These are phyloP conservation scores for Candida sp. DNA, from an alignment of 1,139 yeast species.

Conservation along the genomic window DNA sequence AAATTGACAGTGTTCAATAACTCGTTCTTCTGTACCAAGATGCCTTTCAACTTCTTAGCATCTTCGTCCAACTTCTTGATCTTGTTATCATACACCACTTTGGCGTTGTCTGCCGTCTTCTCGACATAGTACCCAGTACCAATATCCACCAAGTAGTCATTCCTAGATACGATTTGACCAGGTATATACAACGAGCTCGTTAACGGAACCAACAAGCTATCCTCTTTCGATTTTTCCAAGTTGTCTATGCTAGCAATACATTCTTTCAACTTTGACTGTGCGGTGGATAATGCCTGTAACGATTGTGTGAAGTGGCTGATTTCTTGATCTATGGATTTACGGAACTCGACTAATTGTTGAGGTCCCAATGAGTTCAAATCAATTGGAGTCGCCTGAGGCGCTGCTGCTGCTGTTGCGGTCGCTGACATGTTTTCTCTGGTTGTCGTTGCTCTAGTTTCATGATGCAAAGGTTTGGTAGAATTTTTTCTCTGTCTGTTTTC, in stretches of 20 bases:
- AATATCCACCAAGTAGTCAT: conserved; percentile 85
- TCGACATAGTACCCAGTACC: conserved; percentile 98
- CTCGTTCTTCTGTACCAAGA: conserved; percentile 69
- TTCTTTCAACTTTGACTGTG: conserved; percentile 82
- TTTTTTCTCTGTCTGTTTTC: not conserved
- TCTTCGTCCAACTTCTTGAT: conserved; percentile 76
- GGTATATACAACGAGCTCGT: conserved; percentile 91
- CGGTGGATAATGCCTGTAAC: conserved; percentile 81
- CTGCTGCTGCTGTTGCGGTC: conserved; percentile 10
- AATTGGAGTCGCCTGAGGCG: conserved; percentile 26
- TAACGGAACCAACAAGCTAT: conserved; percentile 79
- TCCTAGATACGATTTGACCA: conserved; percentile 67
- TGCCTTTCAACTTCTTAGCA: conserved; percentile 71
- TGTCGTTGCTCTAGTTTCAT: not conserved
- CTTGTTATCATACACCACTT: conserved; percentile 74
- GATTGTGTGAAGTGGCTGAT: conserved; percentile 86
- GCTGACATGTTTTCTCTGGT: not conserved
- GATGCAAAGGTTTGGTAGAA: not conserved
- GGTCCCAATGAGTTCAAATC: conserved; percentile 77
- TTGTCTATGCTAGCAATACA: conserved; percentile 74
- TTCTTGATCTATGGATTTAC: conserved; percentile 86
- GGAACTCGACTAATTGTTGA: conserved; percentile 84
- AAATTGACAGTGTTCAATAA: conserved; percentile 55
- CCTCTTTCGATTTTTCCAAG: conserved; percentile 47
- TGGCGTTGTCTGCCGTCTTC: conserved; percentile 71